These are phyloP conservation scores for Colletotrichum euphorbiae DNA, from an alignment of 2,329 filamentous ascomycete genomes.

Conservation along the genomic window DNA sequence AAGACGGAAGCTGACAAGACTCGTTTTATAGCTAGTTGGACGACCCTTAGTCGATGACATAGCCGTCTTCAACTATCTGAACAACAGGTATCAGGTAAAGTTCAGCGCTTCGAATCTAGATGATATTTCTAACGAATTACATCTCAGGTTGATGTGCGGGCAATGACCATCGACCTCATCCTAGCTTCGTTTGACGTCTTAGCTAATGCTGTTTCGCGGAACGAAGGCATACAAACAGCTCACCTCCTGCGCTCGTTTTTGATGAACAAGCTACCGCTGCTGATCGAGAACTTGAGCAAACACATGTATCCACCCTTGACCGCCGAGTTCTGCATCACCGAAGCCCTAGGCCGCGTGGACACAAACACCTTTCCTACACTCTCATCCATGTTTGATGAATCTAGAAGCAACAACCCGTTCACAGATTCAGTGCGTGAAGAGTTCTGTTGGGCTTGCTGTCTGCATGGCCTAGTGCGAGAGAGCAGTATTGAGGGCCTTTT, in stretches of 20 bases:
- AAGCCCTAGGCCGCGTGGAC: slow-evolving; percentile 84
- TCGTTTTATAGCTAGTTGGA: slow-evolving; percentile 75
- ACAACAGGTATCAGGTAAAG: slow-evolving; percentile 83
- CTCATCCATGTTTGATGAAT: slow-evolving; percentile 69
- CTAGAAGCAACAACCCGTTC: slow-evolving; percentile 67
- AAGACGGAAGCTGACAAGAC: slow-evolving; percentile 43
- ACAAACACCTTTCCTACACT: slow-evolving; percentile 78
- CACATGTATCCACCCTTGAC: slow-evolving; percentile 82
- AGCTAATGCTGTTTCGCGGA: slow-evolving; percentile 83
- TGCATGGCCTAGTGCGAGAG: slow-evolving; percentile 86
- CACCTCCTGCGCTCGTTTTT: slow-evolving; percentile 88
- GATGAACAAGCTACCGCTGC: slow-evolving; percentile 72
- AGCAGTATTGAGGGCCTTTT: slow-evolving; percentile 82
- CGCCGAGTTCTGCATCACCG: slow-evolving; percentile 73
- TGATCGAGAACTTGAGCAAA: slow-evolving; percentile 65
- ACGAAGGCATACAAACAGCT: slow-evolving; percentile 67
- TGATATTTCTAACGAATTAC: background rate
- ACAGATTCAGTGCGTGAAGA: slow-evolving; percentile 73
- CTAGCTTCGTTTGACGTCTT: slow-evolving; percentile 90
- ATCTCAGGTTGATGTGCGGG: slow-evolving; percentile 77
- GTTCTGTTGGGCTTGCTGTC: slow-evolving; percentile 89
- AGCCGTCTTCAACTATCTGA: slow-evolving; percentile 81
- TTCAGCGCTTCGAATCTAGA: background rate
- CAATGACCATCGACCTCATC: slow-evolving; percentile 83
- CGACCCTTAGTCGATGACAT: slow-evolving; percentile 86